phyloP scores from a whole-genome alignment of 2,329 filamentous ascomycete species.

The Fusarium pilosicola region DNA sequence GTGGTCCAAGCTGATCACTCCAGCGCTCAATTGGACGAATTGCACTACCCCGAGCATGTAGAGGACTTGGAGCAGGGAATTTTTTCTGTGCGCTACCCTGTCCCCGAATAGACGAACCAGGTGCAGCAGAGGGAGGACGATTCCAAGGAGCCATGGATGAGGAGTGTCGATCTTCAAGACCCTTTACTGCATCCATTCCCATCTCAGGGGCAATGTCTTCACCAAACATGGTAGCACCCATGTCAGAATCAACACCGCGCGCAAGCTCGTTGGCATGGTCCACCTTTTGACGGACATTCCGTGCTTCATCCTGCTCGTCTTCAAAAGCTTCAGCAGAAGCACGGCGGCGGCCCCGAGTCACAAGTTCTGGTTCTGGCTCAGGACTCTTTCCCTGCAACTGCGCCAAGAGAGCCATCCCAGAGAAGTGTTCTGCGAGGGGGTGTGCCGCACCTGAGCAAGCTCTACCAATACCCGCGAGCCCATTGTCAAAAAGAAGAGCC shows the following conservation, averaged over 20 bases:
- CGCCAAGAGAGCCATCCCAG: slow-evolving; percentile 56
- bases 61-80: slow-evolving; percentile 49
- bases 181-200: slow-evolving; percentile 72
- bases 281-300: slow-evolving; percentile 53
- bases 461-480: slow-evolving; percentile 46
- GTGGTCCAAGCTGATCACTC: slow-evolving; percentile 54
- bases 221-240: slow-evolving; percentile 47
- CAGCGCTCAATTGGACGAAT: slow-evolving; percentile 57
- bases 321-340: slow-evolving; percentile 57
- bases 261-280: slow-evolving; percentile 45
- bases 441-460: slow-evolving; percentile 46
- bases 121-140: slow-evolving; percentile 56
- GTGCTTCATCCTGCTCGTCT: slow-evolving; percentile 48
- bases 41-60: slow-evolving; percentile 51
- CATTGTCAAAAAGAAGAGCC: slow-evolving; percentile 46
- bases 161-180: slow-evolving; percentile 73
- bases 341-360: slow-evolving; percentile 51
- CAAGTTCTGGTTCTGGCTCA: slow-evolving; percentile 28
- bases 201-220: slow-evolving; percentile 67
- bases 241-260: slow-evolving; percentile 40
- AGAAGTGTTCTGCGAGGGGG: slow-evolving; percentile 57
- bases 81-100: slow-evolving; percentile 51
- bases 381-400: slow-evolving; percentile 42
- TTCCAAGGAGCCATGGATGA: slow-evolving; percentile 65
- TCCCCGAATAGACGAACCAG: slow-evolving; percentile 58